Conservation (phyloP, 2,329 filamentous ascomycete species). For the Ciborinia camelliae region DNA sequence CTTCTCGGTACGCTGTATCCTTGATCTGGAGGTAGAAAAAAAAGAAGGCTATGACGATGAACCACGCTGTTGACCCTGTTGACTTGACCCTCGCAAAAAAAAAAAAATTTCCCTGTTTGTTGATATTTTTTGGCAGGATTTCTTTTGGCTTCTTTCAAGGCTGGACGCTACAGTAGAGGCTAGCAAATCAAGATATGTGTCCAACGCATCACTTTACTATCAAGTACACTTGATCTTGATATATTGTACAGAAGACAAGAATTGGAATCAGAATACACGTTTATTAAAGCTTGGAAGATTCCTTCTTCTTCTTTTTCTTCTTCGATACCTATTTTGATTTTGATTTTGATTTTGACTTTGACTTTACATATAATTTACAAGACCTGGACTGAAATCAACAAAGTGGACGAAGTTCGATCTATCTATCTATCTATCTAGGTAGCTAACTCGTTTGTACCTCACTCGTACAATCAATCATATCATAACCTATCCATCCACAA, state of each 20-base stretch:
- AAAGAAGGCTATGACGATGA: constrained; percentile 6
- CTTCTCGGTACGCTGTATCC: not conserved
- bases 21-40: not conserved
- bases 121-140: not conserved
- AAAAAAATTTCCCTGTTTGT: constrained; percentile 3
- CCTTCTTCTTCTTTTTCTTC: too few relatives aligned
- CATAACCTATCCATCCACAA: not conserved
- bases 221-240: too few relatives aligned
- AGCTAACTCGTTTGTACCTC: too few relatives aligned
- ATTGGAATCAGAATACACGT: too few relatives aligned
- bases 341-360: too few relatives aligned
- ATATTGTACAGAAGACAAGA: too few relatives aligned
- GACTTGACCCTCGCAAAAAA: too few relatives aligned
- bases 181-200: not conserved
- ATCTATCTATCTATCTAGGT: too few relatives aligned
- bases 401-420: too few relatives aligned
- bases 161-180: too few relatives aligned
- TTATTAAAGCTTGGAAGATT: not conserved
- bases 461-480: too few relatives aligned
- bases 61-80: not conserved
- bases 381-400: not conserved
- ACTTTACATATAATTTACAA: not conserved
- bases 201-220: constrained; percentile 10
- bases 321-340: not conserved
- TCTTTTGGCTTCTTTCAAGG: too few relatives aligned